Evolutionary conservation across 257 asterid genomes (phyloP), one percentile per base, ranked within the genome.

Genomic region (Salvia rosmarinus): DNA sequence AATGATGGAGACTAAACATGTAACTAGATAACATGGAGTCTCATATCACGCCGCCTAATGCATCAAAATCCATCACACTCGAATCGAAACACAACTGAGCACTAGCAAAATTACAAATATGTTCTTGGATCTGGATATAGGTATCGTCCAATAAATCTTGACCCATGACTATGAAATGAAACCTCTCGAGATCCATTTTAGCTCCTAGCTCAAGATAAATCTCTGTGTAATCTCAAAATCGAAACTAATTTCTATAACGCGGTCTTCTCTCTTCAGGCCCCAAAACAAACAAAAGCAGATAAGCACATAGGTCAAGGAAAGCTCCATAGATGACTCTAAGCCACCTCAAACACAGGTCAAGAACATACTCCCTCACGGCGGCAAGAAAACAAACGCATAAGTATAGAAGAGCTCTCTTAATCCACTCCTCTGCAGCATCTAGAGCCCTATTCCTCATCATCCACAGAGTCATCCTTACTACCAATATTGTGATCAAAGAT

Each of bases 341-440:
- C 56, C 56, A 16, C 17, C 37, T 12, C 14, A 12, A 23, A 55
- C 35, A 21, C 17, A 55, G 17, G 17, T 23, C 61, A 55, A 55
- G 35, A 23, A 55, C 17, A 23, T 23, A 12, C 17, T 55, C 61
- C 61, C 37, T 23, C 1, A 21, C 9, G 3, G 61, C 61, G 9
- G 17, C 14, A 55, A 55, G 61, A 23, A 55, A 55, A 10, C 16
- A 23, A 6, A 55, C 17, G 16, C 61, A 11, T 21, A 55, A 11
- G 37, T 23, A 55, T 11, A 55, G 37, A 55, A 55, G 61, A 55
- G 4, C 23, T 0, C 10, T 55, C 16, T 23, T 5, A 3, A 55
- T 11, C 61, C 61, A 23, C 11, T 55, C 61, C 23, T 55, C 61
- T 1, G 61, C 61, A 55, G 37, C 61, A 10, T 55, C 61, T 23